phyloP scores from a whole-genome alignment of 805 yeast species.

The Limtongia smithiae region DNA sequence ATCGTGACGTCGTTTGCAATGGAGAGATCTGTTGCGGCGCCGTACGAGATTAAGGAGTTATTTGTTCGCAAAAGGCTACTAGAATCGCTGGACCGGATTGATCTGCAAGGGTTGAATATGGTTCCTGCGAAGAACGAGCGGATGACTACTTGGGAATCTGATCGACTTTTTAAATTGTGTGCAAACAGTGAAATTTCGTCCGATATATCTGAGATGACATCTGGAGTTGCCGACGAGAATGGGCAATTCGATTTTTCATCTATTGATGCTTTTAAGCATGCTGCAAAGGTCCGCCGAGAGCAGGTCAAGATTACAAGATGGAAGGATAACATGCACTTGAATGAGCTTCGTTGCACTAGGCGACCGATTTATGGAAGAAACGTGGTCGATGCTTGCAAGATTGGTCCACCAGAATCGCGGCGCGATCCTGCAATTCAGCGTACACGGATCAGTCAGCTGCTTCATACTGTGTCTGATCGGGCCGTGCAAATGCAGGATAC shows the following conservation, averaged over 20 bases:
- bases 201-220: conserved; percentile 33
- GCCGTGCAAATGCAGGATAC: conserved; percentile 44
- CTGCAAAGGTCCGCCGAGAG: conserved; percentile 52
- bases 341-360: conserved; percentile 59
- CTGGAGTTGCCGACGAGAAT: conserved; percentile 26
- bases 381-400: not conserved
- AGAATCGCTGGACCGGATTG: conserved; percentile 38
- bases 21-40: conserved; percentile 56
- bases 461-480: conserved; percentile 34
- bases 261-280: conserved; percentile 55
- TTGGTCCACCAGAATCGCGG: not conserved
- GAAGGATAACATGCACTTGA: conserved; percentile 58
- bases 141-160: conserved; percentile 36
- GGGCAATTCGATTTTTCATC: conserved; percentile 25
- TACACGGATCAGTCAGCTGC: conserved; percentile 6
- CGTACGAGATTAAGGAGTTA: conserved; percentile 45
- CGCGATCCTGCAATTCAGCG: conserved; percentile 11
- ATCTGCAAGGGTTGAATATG: conserved; percentile 60
- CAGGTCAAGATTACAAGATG: conserved; percentile 50
- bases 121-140: conserved; percentile 52
- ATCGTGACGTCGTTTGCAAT: conserved; percentile 85
- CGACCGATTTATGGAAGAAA: conserved; percentile 60
- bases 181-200: conserved; percentile 38
- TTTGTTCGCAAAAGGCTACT: conserved; percentile 40
- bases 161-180: conserved; percentile 2